Evolutionary conservation across 2,329 filamentous ascomycete species (phyloP), one percentile per base, ranked within the genome.

Genomic region (Alternaria sp.): DNA sequence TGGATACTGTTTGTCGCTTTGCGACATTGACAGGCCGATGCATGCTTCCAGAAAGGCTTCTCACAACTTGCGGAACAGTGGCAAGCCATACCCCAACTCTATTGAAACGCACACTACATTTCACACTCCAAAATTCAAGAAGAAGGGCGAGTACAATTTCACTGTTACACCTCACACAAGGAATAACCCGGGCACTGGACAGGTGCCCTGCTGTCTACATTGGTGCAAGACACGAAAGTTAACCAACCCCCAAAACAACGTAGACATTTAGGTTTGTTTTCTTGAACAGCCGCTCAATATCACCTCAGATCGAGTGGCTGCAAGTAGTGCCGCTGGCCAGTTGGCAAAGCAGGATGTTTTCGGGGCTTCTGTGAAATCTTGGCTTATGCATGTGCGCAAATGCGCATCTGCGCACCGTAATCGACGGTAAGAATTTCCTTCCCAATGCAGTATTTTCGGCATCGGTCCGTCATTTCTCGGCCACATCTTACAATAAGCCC

Each of bases 361-460:
- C 21, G 9, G 21, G 45, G 45, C 45, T 26, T 23, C 45, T 37
- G 49, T 51, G 18, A 28, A 23, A 14, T 21, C 18, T 51, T 23
- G 49, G 41, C 43, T 46, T 10, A 57, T 26, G 26, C 44, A 62
- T 30, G 49, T 61, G 62, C 54, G 28, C 46, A 55, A 51, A 33
- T 66, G 61, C 61, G 64, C 64, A 63, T 61, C 21, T 66, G 60
- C 57, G 61, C 58, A 43, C 47, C n/a, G 54, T 46, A 44, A 64
- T 64, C 64, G 47, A 67, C 26, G 25, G 53, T 10, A 1, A 15
- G 6, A 15, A n/a, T 5, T 43, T 44, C 46, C 28, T 66, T 58
- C 64, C 56, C 26, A 43, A 55, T 44, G 14, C 30, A 44, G 64
- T 21, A 64, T 25, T 4, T 61, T 23, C 11, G 50, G 9, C n/a